Evolutionary conservation across 2,329 filamentous ascomycete genomes (phyloP).

Genomic region (Sporothrix luriei): DNA sequence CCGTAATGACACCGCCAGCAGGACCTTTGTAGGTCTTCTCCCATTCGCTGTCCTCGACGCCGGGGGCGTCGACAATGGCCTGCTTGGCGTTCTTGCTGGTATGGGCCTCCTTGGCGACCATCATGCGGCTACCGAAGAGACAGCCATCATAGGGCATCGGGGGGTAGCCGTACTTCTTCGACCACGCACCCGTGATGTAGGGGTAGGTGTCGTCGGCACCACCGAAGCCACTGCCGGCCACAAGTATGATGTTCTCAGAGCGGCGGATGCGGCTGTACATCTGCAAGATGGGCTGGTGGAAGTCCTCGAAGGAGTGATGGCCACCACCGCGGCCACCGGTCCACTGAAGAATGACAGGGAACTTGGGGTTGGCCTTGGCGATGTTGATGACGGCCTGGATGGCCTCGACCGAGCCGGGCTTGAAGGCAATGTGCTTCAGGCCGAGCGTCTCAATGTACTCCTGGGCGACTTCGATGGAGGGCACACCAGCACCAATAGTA

Average conservation of each 20-base stretch:
- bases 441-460: slow-evolving; percentile 93
- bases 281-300: slow-evolving; percentile 86
- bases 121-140: slow-evolving; percentile 88
- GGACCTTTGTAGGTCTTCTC: slow-evolving; percentile 91
- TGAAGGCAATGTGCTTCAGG: slow-evolving; percentile 91
- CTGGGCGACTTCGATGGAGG: slow-evolving; percentile 88
- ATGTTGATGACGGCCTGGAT: slow-evolving; percentile 92
- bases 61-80: slow-evolving; percentile 83
- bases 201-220: slow-evolving; percentile 88
- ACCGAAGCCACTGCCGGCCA: slow-evolving; percentile 90
- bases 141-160: slow-evolving; percentile 94
- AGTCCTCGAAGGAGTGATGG: slow-evolving; percentile 93
- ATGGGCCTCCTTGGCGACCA: slow-evolving; percentile 90
- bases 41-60: slow-evolving; percentile 81
- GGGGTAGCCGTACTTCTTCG: slow-evolving; percentile 81
- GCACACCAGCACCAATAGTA: slow-evolving; percentile 90
- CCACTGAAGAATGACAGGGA: slow-evolving; percentile 94
- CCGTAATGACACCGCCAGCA: slow-evolving; percentile 91
- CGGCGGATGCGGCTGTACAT: slow-evolving; percentile 90
- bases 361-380: slow-evolving; percentile 87
- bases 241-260: slow-evolving; percentile 81
- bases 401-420: slow-evolving; percentile 84
- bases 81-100: slow-evolving; percentile 87
- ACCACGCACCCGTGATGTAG: slow-evolving; percentile 87
- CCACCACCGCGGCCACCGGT: slow-evolving; percentile 91